Percentiles rank a stretch among this genome's conserved stretches.
Evolutionary conservation across 2,329 filamentous ascomycete genomes (phyloP).

Genomic region (Fusarium sp.): DNA sequence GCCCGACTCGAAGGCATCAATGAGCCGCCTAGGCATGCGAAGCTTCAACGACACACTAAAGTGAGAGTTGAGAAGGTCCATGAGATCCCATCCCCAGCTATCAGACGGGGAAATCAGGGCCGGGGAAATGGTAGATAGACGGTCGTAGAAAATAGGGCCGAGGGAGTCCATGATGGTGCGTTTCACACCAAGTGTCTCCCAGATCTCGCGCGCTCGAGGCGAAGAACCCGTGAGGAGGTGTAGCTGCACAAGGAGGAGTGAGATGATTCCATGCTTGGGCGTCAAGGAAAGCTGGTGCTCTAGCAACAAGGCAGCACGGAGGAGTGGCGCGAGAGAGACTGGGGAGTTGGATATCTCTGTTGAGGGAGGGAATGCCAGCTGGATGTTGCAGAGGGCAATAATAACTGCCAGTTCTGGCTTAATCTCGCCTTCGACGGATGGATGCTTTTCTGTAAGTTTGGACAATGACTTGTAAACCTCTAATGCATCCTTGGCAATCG

Average conservation of each 20-base stretch:
- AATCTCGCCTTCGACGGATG: slow-evolving; percentile 37
- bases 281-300: slow-evolving; percentile 59
- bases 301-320: slow-evolving; percentile 62
- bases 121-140: slow-evolving; percentile 63
- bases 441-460: slow-evolving; percentile 12
- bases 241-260: slow-evolving; percentile 62
- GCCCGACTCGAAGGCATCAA: slow-evolving; percentile 60
- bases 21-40: slow-evolving; percentile 53
- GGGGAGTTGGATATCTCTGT: slow-evolving; percentile 28
- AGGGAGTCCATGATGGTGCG: slow-evolving; percentile 68
- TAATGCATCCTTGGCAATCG: slow-evolving; percentile 37
- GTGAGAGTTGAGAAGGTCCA: slow-evolving; percentile 57
- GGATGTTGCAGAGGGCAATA: slow-evolving; percentile 48
- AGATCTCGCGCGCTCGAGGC: slow-evolving; percentile 58
- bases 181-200: slow-evolving; percentile 65
- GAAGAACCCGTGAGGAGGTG: slow-evolving; percentile 63
- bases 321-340: slow-evolving; percentile 46
- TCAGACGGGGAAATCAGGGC: slow-evolving; percentile 48
- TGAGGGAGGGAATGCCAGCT: slow-evolving; percentile 43
- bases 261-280: slow-evolving; percentile 58
- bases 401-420: slow-evolving; percentile 50
- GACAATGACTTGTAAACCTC: slow-evolving; percentile 27
- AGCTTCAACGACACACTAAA: slow-evolving; percentile 59
- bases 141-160: slow-evolving; percentile 65
- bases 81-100: slow-evolving; percentile 48